These are phyloP conservation scores for Candida sphagnicola DNA, from an alignment of 805 yeast species.

Conservation along the genomic window DNA sequence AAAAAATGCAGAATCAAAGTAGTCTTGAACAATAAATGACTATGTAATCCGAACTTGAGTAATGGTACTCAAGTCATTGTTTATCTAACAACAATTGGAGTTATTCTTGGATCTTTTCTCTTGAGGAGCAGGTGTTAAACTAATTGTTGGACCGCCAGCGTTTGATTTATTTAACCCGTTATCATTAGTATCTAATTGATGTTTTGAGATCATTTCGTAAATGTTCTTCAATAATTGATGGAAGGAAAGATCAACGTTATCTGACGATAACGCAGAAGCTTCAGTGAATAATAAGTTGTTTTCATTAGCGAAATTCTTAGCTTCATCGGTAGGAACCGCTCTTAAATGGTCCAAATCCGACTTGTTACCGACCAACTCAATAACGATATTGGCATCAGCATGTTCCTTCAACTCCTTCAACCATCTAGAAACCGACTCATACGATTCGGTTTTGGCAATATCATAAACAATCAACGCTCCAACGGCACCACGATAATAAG, in stretches of 20 bases:
- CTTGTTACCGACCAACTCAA: slow-evolving; percentile 90
- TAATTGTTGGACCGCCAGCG: slow-evolving; percentile 89
- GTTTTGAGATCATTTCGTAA: slow-evolving; percentile 90
- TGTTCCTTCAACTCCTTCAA: slow-evolving; percentile 85
- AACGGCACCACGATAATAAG: slow-evolving; percentile 96
- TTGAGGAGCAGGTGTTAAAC: slow-evolving; percentile 89
- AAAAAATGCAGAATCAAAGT: too few species aligned
- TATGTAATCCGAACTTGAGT: too few species aligned
- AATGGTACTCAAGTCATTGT: too few species aligned
- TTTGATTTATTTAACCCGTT: slow-evolving; percentile 53
- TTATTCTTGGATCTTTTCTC: slow-evolving; percentile 60
- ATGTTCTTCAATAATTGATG: slow-evolving; percentile 89
- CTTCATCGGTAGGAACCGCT: slow-evolving; percentile 97
- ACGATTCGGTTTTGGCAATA: slow-evolving; percentile 84
- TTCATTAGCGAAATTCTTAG: slow-evolving; percentile 89
- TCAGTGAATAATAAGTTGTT: slow-evolving; percentile 91
- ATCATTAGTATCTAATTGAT: slow-evolving; percentile 85
- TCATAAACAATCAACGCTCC: slow-evolving; percentile 96
- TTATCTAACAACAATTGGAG: slow-evolving; percentile 60
- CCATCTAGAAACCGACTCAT: slow-evolving; percentile 85
- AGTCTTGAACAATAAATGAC: too few species aligned
- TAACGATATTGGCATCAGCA: slow-evolving; percentile 92
- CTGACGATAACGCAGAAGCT: slow-evolving; percentile 90
- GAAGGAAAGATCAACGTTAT: slow-evolving; percentile 92
- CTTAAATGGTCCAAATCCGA: slow-evolving; percentile 87